phyloP scores from a whole-genome alignment of 352 stramenopile genomes.

The Lagenidium sp. region DNA sequence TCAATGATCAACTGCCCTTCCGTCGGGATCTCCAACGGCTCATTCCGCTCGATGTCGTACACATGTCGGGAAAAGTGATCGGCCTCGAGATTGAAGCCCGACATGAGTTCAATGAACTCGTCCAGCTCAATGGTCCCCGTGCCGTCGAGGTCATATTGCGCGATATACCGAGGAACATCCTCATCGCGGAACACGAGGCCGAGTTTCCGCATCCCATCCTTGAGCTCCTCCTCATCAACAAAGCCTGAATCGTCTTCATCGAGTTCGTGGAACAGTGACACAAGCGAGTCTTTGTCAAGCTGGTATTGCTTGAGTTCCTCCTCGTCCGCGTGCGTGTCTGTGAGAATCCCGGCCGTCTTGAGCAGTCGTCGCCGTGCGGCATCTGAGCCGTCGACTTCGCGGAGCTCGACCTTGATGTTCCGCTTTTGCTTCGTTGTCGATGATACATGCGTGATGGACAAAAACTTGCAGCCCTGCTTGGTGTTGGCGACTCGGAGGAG shows the following conservation, averaged over 20 bases:
- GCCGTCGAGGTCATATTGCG: slow-evolving; percentile 64
- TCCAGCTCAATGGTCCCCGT: slow-evolving; percentile 66
- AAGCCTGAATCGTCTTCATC: slow-evolving; percentile 59
- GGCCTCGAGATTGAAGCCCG: slow-evolving; percentile 44
- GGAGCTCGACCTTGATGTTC: slow-evolving; percentile 53
- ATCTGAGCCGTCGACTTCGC: slow-evolving; percentile 31
- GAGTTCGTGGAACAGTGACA: slow-evolving; percentile 47
- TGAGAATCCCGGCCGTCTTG: slow-evolving; percentile 66
- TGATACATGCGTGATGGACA: slow-evolving; percentile 53
- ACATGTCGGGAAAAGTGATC: slow-evolving; percentile 38
- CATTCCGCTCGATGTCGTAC: slow-evolving; percentile 52
- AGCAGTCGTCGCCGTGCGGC: slow-evolving; percentile 33
- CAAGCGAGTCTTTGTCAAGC: slow-evolving; percentile 39
- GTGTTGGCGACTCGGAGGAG: slow-evolving; percentile 59
- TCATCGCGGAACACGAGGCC: slow-evolving; percentile 46
- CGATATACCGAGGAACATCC: slow-evolving; percentile 51
- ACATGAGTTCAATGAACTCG: slow-evolving; percentile 73
- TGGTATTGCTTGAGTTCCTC: slow-evolving; percentile 20
- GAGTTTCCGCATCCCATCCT: slow-evolving; percentile 35
- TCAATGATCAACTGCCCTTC: slow-evolving; percentile 52
- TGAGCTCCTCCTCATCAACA: slow-evolving; percentile 52
- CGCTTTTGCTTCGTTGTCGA: slow-evolving; percentile 28
- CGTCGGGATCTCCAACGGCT: slow-evolving; percentile 46
- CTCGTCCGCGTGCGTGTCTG: slow-evolving; percentile 20
- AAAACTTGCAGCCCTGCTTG: slow-evolving; percentile 76